These are phyloP conservation scores for Fusarium tricinctum DNA, from an alignment of 2,329 filamentous ascomycete genomes.

Conservation along the genomic window DNA sequence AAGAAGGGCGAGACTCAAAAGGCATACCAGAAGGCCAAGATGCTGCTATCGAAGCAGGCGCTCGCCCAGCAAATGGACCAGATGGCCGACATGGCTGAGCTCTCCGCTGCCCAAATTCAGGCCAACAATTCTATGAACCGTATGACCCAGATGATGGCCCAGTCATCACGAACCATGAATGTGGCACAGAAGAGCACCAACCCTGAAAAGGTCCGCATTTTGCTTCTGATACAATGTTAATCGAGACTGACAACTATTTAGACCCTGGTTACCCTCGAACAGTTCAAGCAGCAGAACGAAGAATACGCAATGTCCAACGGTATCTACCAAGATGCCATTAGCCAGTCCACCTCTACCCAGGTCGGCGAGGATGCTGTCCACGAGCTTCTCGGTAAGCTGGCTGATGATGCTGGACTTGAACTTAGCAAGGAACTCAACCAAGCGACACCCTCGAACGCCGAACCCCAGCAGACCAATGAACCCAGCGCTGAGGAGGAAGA, in stretches of 20 bases:
- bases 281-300: conserved; percentile 73
- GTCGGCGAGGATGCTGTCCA: conserved; percentile 88
- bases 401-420: conserved; percentile 89
- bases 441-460: conserved; percentile 68
- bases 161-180: conserved; percentile 70
- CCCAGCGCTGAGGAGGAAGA: conserved; percentile 85
- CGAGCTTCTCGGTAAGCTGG: conserved; percentile 85
- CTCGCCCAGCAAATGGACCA: conserved; percentile 74
- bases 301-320: conserved; percentile 75
- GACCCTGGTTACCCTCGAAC: conserved; percentile 72
- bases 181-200: conserved; percentile 71
- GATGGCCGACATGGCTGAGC: conserved; percentile 74
- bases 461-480: conserved; percentile 72
- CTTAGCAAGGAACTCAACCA: conserved; percentile 79
- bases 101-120: conserved; percentile 72
- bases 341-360: conserved; percentile 79
- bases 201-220: conserved; percentile 64
- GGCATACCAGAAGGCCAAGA: conserved; percentile 74
- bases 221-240: accelerated
- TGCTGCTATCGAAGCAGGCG: conserved; percentile 72
- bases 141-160: conserved; percentile 74
- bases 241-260: conserved; percentile 48
- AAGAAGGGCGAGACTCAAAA: conserved; percentile 75
- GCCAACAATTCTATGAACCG: conserved; percentile 76
- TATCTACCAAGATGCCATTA: conserved; percentile 89